Evolutionary conservation across 768 basidiomycete species (phyloP).

Genomic region (Holtermannia corniformis): DNA sequence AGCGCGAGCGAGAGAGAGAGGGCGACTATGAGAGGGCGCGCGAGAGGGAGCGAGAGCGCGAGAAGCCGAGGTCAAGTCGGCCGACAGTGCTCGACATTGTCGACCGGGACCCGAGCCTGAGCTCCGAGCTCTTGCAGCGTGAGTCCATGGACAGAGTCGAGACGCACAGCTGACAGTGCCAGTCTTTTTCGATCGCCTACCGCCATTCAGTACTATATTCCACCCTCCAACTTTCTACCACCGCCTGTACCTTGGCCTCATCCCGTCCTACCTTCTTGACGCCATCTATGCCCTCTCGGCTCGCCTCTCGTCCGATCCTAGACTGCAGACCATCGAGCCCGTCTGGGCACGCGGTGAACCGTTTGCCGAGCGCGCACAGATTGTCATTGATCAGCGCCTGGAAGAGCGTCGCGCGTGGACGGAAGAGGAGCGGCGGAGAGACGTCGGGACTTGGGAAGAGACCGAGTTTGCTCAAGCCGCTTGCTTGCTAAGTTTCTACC

Average conservation of each 20-base stretch:
- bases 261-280: slow-evolving; percentile 29
- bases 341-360: slow-evolving; percentile 24
- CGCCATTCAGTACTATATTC: slow-evolving; percentile 33
- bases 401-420: slow-evolving; percentile 9
- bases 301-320: slow-evolving; percentile 10
- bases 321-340: slow-evolving; percentile 4
- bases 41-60: neutral
- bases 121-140: slow-evolving; percentile 36
- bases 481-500: slow-evolving; percentile 26
- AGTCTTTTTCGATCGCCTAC: slow-evolving; percentile 33
- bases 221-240: slow-evolving; percentile 37
- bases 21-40: neutral
- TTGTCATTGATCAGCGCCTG: slow-evolving; percentile 6
- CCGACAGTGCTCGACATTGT: slow-evolving; percentile 21
- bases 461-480: slow-evolving; percentile 33
- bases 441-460: slow-evolving; percentile 33
- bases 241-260: slow-evolving; percentile 27
- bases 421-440: slow-evolving; percentile 11
- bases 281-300: slow-evolving; percentile 35
- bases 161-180: slow-evolving; percentile 4
- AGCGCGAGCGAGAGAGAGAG: neutral
- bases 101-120: slow-evolving; percentile 23
- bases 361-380: slow-evolving; percentile 27
- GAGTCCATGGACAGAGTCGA: slow-evolving; percentile 4
- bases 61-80: neutral